Evolutionary conservation across 192 early-diverging fungal genomes (phyloP).

Genomic region (Coemansia sp.): DNA sequence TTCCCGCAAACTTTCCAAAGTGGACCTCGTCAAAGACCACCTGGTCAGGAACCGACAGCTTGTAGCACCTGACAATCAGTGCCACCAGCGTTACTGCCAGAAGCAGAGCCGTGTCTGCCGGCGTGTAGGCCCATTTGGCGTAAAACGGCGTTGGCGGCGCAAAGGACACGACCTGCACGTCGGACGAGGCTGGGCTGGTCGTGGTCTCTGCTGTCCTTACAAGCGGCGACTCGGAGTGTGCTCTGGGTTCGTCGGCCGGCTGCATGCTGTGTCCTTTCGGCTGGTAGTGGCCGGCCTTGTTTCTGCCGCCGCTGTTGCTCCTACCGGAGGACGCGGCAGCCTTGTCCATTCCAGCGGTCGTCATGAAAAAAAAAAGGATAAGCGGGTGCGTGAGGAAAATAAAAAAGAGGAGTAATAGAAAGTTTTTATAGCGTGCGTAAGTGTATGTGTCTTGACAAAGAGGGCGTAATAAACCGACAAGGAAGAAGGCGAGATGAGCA

Average conservation of each 20-base stretch:
- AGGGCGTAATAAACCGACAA: no score
- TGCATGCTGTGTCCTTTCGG: conserved; percentile 45
- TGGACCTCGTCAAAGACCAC: conserved; percentile 97
- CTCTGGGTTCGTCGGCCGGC: neutral
- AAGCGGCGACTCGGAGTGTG: neutral
- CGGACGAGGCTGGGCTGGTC: neutral
- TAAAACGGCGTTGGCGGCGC: conserved; percentile 15
- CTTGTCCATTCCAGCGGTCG: conserved; percentile 21
- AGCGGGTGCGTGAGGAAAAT: neutral
- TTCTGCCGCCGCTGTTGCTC: neutral
- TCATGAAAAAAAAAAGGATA: conserved; percentile 31
- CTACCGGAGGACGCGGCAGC: neutral
- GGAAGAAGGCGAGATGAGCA: no score
- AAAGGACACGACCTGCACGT: conserved; percentile 10
- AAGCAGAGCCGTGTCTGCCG: conserved; percentile 22
- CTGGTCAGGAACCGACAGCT: conserved; percentile 26
- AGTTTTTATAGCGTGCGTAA: no score
- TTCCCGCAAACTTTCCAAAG: conserved; percentile 94
- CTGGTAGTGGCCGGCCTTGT: conserved; percentile 8
- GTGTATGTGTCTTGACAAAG: no score
- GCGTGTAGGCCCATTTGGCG: conserved; percentile 22
- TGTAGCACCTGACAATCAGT: conserved; percentile 33
- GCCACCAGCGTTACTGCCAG: conserved; percentile 15
- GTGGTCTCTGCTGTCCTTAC: neutral
- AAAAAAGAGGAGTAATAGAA: neutral